phyloP scores from a whole-genome alignment of 768 basidiomycete genomes.

The Lactarius hengduanensis region DNA sequence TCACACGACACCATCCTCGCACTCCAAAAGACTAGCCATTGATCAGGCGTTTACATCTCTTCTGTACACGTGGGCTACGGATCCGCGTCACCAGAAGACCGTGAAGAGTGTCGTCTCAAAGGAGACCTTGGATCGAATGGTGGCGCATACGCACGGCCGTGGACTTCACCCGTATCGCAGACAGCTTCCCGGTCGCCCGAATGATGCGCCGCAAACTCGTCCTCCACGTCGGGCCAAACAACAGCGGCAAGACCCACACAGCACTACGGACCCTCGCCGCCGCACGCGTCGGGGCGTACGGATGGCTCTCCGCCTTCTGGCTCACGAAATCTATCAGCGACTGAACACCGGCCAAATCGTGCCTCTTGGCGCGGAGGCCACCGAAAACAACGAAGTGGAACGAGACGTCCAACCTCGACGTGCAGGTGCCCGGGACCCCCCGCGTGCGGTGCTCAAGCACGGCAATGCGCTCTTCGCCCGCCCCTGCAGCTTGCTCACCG shows the following conservation, averaged over 20 bases:
- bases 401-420: constrained; percentile 39
- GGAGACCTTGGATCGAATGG: constrained; percentile 30
- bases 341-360: constrained; percentile 88
- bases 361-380: constrained; percentile 59
- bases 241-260: constrained; percentile 95
- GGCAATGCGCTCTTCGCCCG: constrained; percentile 53
- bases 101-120: constrained; percentile 15
- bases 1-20: constrained; percentile 36
- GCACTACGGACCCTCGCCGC: constrained; percentile 86
- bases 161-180: constrained; percentile 43
- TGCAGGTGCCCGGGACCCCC: constrained; percentile 28
- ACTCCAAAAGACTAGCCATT: constrained; percentile 33
- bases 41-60: constrained; percentile 52
- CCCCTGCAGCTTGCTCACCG: constrained; percentile 84
- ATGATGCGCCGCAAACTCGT: constrained; percentile 70
- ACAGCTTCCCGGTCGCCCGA: constrained; percentile 54
- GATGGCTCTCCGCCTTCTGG: constrained; percentile 87
- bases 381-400: constrained; percentile 40
- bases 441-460: constrained; percentile 31
- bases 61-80: constrained; percentile 57
- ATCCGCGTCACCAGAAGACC: constrained; percentile 28
- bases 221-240: constrained; percentile 97
- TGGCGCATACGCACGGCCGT: constrained; percentile 39
- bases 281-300: constrained; percentile 73
- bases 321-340: constrained; percentile 92